These are phyloP conservation scores for Coniochaeta sp. DNA, from an alignment of 2,329 filamentous ascomycete genomes.

Conservation along the genomic window DNA sequence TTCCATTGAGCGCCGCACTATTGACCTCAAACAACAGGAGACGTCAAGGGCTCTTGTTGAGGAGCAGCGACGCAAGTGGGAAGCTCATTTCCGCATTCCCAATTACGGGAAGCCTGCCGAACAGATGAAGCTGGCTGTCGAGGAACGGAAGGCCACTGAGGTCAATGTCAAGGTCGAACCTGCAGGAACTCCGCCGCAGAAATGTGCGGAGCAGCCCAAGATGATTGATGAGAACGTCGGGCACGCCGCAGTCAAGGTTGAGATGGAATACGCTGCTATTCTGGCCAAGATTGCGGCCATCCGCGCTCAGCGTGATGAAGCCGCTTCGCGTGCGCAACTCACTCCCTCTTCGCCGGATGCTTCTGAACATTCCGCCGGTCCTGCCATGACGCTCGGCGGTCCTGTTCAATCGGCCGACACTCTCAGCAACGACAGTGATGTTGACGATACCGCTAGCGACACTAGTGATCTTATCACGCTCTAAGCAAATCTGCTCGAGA, in stretches of 20 bases:
- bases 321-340: neutral
- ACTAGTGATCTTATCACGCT: neutral
- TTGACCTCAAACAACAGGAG: neutral
- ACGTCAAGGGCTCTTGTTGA: neutral
- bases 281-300: neutral
- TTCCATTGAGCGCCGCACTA: neutral
- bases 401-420: neutral
- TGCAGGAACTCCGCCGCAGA: neutral
- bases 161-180: neutral
- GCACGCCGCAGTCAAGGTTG: neutral
- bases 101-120: neutral
- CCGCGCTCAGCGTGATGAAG: neutral
- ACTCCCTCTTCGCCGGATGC: neutral
- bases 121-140: neutral
- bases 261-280: neutral
- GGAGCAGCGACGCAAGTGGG: neutral
- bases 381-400: neutral
- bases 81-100: neutral
- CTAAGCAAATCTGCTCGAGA: neutral
- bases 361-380: neutral
- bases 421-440: neutral
- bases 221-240: neutral
- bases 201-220: neutral
- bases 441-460: neutral
- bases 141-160: neutral